These are phyloP conservation scores for Scolecobasidium constrictum DNA, from an alignment of 2,329 filamentous ascomycete species.

Conservation along the genomic window DNA sequence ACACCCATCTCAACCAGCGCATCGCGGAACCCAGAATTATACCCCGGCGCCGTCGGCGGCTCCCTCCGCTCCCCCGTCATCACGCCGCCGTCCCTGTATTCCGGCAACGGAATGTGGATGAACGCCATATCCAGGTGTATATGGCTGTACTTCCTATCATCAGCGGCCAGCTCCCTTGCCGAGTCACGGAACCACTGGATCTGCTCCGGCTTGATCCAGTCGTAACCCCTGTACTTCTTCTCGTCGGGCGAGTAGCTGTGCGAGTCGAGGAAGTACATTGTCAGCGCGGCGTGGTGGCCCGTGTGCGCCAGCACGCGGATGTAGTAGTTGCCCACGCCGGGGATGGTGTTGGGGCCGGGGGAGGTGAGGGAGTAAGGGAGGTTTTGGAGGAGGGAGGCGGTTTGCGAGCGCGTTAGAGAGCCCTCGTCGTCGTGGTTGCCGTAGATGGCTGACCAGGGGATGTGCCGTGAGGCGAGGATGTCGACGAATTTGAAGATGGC, in stretches of 20 bases:
- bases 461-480: conserved; percentile 72
- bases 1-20: conserved; percentile 79
- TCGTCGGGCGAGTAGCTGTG: conserved; percentile 89
- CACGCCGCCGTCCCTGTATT: conserved; percentile 56
- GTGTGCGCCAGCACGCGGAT: conserved; percentile 75
- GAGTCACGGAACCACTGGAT: conserved; percentile 90
- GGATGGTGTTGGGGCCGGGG: conserved; percentile 71
- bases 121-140: conserved; percentile 94
- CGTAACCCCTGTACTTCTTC: conserved; percentile 79
- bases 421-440: conserved; percentile 97
- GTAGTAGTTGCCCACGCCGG: conserved; percentile 90
- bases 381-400: conserved; percentile 79
- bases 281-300: conserved; percentile 79
- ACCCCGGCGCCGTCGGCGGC: conserved; percentile 73
- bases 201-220: conserved; percentile 92
- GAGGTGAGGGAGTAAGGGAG: conserved; percentile 84
- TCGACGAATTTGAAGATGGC: conserved; percentile 90
- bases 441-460: conserved; percentile 89
- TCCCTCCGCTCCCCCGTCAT: conserved; percentile 68
- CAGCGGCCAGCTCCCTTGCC: conserved; percentile 58
- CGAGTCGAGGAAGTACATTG: conserved; percentile 89
- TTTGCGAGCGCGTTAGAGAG: conserved; percentile 60
- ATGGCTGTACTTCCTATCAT: conserved; percentile 64
- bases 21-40: conserved; percentile 88
- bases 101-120: conserved; percentile 91